Conservation (phyloP, 2,329 filamentous ascomycete species). For the Penicillium hordei region DNA sequence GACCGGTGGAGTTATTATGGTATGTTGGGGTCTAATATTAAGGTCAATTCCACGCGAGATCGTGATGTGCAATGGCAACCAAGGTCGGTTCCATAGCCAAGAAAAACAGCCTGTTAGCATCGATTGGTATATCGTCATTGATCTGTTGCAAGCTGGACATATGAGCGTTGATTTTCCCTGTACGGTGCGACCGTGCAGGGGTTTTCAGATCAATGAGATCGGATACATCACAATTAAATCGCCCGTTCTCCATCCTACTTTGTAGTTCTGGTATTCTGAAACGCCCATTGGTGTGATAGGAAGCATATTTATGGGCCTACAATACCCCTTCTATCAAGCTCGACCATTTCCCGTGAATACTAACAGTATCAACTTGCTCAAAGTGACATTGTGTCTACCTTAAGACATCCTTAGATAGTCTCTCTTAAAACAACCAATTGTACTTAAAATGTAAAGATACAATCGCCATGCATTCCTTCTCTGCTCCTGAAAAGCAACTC, state of each 20-base stretch:
- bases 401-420: background rate
- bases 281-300: too few relatives aligned
- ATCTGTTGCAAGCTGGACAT: background rate
- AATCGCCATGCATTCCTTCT: background rate
- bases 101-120: background rate
- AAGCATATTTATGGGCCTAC: too few relatives aligned
- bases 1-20: background rate
- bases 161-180: background rate
- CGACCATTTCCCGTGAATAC: too few relatives aligned
- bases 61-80: background rate
- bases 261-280: background rate
- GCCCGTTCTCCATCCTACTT: background rate
- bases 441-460: background rate
- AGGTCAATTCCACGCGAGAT: background rate
- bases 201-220: background rate
- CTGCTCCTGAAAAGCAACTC: background rate
- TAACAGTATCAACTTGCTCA: background rate
- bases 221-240: background rate
- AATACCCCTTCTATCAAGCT: too few relatives aligned
- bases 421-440: background rate
- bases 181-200: background rate
- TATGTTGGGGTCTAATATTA: background rate
- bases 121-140: background rate
- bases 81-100: background rate
- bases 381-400: too few relatives aligned